Conservation (phyloP, 164 flowering plant species). For the Dillenia suffruticosa region DNA sequence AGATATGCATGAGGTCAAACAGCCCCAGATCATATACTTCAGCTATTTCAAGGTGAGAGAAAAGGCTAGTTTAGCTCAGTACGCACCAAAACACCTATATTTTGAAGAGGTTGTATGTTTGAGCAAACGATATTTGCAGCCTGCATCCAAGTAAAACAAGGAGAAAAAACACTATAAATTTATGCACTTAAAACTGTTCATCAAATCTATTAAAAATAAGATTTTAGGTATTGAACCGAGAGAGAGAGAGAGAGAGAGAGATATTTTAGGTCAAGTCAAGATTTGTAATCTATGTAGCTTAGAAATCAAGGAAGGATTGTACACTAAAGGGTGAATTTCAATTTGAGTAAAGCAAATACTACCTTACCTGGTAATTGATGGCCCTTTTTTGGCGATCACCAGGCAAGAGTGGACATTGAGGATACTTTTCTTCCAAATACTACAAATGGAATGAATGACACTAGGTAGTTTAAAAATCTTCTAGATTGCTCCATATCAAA, state of each 20-base stretch:
- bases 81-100: slow-evolving; percentile 46
- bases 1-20: not conserved
- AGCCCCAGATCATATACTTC: not conserved
- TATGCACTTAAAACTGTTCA: not conserved
- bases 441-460: slow-evolving; percentile 11
- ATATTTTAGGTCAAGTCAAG: too few species aligned
- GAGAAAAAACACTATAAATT: not conserved
- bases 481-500: not conserved
- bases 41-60: not conserved
- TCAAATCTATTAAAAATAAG: too few species aligned
- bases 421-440: slow-evolving; percentile 77
- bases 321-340: too few species aligned
- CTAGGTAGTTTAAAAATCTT: not conserved
- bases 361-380: slow-evolving; percentile 68
- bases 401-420: slow-evolving; percentile 73
- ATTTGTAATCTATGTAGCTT: too few species aligned
- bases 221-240: too few species aligned
- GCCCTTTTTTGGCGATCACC: slow-evolving; percentile 64
- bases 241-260: too few species aligned
- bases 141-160: slow-evolving; percentile 24
- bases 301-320: too few species aligned
- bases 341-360: not conserved
- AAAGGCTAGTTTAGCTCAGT: not conserved
- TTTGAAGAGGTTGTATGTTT: slow-evolving; percentile 84
- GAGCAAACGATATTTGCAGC: slow-evolving; percentile 79